Evolutionary conservation across 1,139 yeast genomes (phyloP).

Genomic region (Zygoascus hellenicus): DNA sequence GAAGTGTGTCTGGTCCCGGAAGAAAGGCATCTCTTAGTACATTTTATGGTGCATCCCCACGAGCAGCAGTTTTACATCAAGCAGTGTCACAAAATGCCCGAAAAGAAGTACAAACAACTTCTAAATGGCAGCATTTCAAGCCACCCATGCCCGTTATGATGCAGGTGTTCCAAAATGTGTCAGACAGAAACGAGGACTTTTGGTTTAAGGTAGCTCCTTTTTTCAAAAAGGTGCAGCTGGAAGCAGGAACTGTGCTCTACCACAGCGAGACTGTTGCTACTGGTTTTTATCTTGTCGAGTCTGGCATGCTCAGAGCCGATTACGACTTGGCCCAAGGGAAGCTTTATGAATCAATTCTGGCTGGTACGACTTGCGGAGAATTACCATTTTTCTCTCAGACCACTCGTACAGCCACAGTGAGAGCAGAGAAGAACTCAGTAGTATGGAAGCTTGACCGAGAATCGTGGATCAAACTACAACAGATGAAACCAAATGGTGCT

Average conservation of each 20-base stretch:
- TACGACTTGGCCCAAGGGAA: conserved; percentile 51
- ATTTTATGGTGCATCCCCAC: conserved; percentile 47
- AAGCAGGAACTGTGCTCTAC: conserved; percentile 40
- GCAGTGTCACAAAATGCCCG: conserved; percentile 55
- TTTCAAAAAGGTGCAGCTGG: conserved; percentile 46
- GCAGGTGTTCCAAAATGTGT: conserved; percentile 65
- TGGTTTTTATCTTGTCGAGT: conserved; percentile 61
- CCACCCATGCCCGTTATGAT: conserved; percentile 66
- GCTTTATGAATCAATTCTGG: conserved; percentile 70
- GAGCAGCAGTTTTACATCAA: conserved; percentile 53
- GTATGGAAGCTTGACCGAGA: conserved; percentile 65
- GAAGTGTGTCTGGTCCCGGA: neutral
- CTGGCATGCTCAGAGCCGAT: conserved; percentile 66
- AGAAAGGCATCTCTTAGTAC: neutral
- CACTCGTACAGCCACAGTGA: conserved; percentile 34
- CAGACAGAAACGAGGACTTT: conserved; percentile 54
- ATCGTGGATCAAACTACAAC: conserved; percentile 40
- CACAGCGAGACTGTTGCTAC: conserved; percentile 30
- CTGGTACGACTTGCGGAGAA: conserved; percentile 90
- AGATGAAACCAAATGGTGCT: conserved; percentile 39
- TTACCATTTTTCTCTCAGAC: conserved; percentile 47
- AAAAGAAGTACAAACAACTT: conserved; percentile 30
- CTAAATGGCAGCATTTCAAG: conserved; percentile 33
- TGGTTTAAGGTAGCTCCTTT: conserved; percentile 56
- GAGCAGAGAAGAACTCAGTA: conserved; percentile 50